Evolutionary conservation across 352 stramenopile genomes (phyloP).

Genomic region (Phytophthora tentaculata): DNA sequence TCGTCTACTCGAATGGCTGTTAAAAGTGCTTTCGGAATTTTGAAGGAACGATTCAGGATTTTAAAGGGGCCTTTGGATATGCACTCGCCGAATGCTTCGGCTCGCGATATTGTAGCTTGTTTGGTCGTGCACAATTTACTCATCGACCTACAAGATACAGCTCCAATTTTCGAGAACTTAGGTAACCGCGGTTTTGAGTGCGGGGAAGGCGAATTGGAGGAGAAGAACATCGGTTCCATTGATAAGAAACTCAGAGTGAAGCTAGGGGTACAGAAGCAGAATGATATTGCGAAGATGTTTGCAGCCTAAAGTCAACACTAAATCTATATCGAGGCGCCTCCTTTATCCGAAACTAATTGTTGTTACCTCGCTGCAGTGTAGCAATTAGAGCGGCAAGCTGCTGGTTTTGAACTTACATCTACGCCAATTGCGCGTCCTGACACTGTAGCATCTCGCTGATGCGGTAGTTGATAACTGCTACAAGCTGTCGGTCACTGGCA

Average conservation of each 20-base stretch:
- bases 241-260: not conserved
- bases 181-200: not conserved
- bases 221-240: too few species aligned
- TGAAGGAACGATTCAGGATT: too few species aligned
- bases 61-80: too few species aligned
- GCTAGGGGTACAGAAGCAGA: slow-evolving; percentile 8
- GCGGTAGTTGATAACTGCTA: slow-evolving; percentile 7
- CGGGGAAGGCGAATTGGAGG: not conserved
- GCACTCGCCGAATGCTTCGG: too few species aligned
- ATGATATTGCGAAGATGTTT: slow-evolving; percentile 16
- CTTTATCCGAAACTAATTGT: not conserved
- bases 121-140: slow-evolving; percentile 4
- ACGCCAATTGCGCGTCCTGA: slow-evolving; percentile 3
- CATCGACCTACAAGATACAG: slow-evolving; percentile 15
- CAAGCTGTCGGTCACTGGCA: not conserved
- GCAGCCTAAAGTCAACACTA: slow-evolving; percentile 6
- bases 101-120: too few species aligned
- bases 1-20: too few species aligned
- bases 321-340: not conserved
- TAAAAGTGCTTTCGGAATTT: too few species aligned
- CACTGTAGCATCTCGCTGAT: slow-evolving; percentile 11
- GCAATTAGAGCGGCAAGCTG: slow-evolving; percentile 9
- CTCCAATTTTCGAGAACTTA: not conserved
- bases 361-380: not conserved
- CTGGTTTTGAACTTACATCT: slow-evolving; percentile 16